A percentile compares a stretch with the other conserved stretches of the same genome.
Conservation (phyloP, 164 flowering plant species). For the Houttuynia cordata region DNA sequence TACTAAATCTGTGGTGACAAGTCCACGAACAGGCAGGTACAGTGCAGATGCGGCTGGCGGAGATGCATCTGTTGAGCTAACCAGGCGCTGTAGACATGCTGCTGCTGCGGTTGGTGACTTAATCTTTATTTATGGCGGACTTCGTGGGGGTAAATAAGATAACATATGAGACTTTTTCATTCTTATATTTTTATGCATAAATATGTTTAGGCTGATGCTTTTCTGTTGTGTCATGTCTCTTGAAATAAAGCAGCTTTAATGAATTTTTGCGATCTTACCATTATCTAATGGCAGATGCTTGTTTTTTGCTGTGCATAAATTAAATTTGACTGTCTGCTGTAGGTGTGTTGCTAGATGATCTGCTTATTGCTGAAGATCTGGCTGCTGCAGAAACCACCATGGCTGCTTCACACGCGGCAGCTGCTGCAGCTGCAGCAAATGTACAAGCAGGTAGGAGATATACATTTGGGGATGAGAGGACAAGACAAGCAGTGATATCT, state of each 20-base stretch:
- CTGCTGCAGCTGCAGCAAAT: conserved; percentile 71
- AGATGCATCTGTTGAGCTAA: conserved; percentile 92
- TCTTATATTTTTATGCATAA: too few relatives aligned
- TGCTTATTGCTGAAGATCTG: conserved; percentile 91
- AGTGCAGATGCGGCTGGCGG: conserved; percentile 99
- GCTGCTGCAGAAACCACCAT: conserved; percentile 93
- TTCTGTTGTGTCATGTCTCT: too few relatives aligned
- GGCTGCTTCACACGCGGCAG: conserved; percentile 97
- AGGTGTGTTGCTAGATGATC: conserved; percentile 95
- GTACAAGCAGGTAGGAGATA: conserved; percentile 59
- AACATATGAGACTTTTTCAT: neutral
- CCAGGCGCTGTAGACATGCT: conserved; percentile 98
- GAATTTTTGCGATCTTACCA: neutral
- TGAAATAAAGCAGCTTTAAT: neutral
- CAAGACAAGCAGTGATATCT: conserved; percentile 28
- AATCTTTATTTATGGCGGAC: conserved; percentile 92
- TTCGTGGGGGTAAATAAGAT: conserved; percentile 80
- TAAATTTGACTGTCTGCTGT: neutral
- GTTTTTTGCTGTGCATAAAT: neutral
- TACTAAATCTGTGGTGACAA: conserved; percentile 91
- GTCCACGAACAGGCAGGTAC: conserved; percentile 89
- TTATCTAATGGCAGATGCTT: neutral
- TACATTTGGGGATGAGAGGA: conserved; percentile 62
- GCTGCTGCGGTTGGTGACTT: conserved; percentile 97
- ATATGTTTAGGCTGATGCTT: too few relatives aligned